Percentiles rank a stretch among this genome's conserved stretches.
phyloP scores from a whole-genome alignment of 2,329 filamentous ascomycete species.

The Bisporella sp. region DNA sequence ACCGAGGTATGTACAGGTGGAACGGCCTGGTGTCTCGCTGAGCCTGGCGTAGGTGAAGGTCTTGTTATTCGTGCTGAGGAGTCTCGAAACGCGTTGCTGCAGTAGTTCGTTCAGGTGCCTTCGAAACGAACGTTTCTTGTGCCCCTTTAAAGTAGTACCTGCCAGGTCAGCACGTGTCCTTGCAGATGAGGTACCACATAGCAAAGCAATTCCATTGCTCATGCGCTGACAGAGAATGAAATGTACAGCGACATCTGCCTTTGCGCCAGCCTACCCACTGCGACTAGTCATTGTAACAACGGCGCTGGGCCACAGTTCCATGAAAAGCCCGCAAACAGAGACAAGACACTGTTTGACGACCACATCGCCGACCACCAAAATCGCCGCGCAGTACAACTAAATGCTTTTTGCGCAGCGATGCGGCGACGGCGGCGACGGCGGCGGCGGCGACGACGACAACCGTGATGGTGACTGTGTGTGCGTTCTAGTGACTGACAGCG shows the following conservation, averaged over 20 bases:
- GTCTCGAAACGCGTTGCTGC: slow-evolving; percentile 27
- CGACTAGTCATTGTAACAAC: slow-evolving; percentile 17
- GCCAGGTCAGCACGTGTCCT: slow-evolving; percentile 29
- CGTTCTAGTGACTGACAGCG: slow-evolving; percentile 19
- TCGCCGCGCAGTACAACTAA: slow-evolving; percentile 13
- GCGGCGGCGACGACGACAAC: not conserved
- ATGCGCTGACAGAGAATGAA: slow-evolving; percentile 20
- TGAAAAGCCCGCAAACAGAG: slow-evolving; percentile 14
- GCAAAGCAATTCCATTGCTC: slow-evolving; percentile 10
- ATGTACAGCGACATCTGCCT: slow-evolving; percentile 7
- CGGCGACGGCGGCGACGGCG: slow-evolving; percentile 21
- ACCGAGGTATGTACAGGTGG: slow-evolving; percentile 25
- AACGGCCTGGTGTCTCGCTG: slow-evolving; percentile 17
- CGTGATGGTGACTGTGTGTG: slow-evolving; percentile 16
- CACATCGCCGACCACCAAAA: not conserved
- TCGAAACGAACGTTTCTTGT: slow-evolving; percentile 26
- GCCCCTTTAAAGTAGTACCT: slow-evolving; percentile 23
- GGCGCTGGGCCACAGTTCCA: slow-evolving; percentile 10
- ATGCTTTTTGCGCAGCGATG: slow-evolving; percentile 14
- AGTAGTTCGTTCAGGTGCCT: slow-evolving; percentile 23
- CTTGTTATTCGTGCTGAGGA: slow-evolving; percentile 15
- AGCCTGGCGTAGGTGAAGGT: too few relatives aligned
- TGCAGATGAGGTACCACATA: slow-evolving; percentile 25
- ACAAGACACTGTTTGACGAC: slow-evolving; percentile 20
- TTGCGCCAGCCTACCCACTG: slow-evolving; percentile 5